phyloP scores from a whole-genome alignment of 371 early-diverging fungal genomes.

The Saksenaea oblongispora region DNA sequence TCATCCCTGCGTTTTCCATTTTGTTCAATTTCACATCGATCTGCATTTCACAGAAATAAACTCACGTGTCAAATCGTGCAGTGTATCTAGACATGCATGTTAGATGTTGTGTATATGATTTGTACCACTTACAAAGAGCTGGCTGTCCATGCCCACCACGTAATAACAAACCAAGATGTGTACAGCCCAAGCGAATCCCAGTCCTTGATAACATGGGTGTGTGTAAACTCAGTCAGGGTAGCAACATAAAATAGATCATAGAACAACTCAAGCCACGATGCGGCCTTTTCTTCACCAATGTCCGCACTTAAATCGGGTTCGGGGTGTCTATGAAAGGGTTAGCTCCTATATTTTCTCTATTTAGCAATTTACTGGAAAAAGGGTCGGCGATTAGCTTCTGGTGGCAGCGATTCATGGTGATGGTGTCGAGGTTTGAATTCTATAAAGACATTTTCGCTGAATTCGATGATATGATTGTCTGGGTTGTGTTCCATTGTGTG shows the following conservation, averaged over 20 bases:
- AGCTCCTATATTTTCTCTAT: background rate
- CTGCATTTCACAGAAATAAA: constrained; percentile 4
- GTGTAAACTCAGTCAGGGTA: constrained; percentile 60
- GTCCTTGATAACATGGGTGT: constrained; percentile 59
- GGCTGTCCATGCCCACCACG: constrained; percentile 63
- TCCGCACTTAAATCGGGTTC: constrained; percentile 54
- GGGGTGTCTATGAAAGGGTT: constrained; percentile 24
- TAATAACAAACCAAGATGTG: constrained; percentile 58
- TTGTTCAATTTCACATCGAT: background rate
- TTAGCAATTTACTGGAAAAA: constrained; percentile 42
- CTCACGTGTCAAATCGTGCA: constrained; percentile 62
- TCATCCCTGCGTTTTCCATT: constrained; percentile 36
- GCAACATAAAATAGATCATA: constrained; percentile 64
- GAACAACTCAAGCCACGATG: constrained; percentile 57
- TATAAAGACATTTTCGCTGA: constrained; percentile 45
- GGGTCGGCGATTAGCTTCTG: constrained; percentile 36
- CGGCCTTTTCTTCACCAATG: constrained; percentile 53
- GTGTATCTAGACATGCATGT: constrained; percentile 37
- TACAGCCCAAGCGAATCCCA: constrained; percentile 54
- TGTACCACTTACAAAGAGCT: constrained; percentile 41
- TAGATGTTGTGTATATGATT: background rate
- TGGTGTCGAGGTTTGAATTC: constrained; percentile 43
- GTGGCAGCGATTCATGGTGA: constrained; percentile 12
- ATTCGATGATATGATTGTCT: constrained; percentile 36
- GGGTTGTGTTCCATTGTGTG: constrained; percentile 25